These are phyloP conservation scores for Yamadazyma buinensis DNA, from an alignment of 1,139 yeast genomes.

Conservation along the genomic window DNA sequence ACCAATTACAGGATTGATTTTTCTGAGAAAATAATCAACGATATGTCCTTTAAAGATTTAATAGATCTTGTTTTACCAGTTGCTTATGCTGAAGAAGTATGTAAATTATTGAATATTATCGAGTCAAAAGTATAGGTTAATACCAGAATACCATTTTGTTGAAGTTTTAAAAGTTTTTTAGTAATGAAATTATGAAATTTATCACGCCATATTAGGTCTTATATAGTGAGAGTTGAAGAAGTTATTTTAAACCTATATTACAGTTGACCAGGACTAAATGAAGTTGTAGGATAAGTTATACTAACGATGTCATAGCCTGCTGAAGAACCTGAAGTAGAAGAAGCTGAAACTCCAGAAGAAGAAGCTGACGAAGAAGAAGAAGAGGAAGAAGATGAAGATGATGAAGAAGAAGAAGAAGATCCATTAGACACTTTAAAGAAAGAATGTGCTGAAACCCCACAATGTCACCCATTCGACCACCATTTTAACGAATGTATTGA, in stretches of 20 bases:
- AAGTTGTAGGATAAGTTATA: slow-evolving; percentile 30
- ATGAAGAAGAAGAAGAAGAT: slow-evolving; percentile 69
- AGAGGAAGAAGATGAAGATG: slow-evolving; percentile 74
- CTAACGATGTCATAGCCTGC: slow-evolving; percentile 6
- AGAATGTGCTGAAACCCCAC: slow-evolving; percentile 63
- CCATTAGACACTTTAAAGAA: slow-evolving; percentile 65
- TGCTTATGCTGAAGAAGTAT: slow-evolving; percentile 82
- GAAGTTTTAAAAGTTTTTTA: slow-evolving; percentile 53
- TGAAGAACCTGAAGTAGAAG: slow-evolving; percentile 36
- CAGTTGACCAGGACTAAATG: slow-evolving; percentile 91
- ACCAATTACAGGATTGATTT: slow-evolving; percentile 25
- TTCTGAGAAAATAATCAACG: slow-evolving; percentile 16
- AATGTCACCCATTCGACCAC: slow-evolving; percentile 74
- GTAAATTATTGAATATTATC: slow-evolving; percentile 17
- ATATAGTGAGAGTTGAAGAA: too few species aligned
- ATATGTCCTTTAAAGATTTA: slow-evolving; percentile 66
- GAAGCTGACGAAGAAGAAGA: slow-evolving; percentile 67
- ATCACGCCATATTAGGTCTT: too few species aligned
- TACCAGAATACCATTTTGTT: slow-evolving; percentile 36
- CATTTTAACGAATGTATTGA: slow-evolving; percentile 94
- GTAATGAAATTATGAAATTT: too few species aligned
- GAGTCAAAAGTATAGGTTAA: slow-evolving; percentile 15
- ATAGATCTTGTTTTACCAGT: slow-evolving; percentile 81
- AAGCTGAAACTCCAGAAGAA: slow-evolving; percentile 50
- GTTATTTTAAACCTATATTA: too few species aligned